Evolutionary conservation across 1,139 yeast genomes (phyloP).

Genomic region (Geotrichum citri-aurantii): DNA sequence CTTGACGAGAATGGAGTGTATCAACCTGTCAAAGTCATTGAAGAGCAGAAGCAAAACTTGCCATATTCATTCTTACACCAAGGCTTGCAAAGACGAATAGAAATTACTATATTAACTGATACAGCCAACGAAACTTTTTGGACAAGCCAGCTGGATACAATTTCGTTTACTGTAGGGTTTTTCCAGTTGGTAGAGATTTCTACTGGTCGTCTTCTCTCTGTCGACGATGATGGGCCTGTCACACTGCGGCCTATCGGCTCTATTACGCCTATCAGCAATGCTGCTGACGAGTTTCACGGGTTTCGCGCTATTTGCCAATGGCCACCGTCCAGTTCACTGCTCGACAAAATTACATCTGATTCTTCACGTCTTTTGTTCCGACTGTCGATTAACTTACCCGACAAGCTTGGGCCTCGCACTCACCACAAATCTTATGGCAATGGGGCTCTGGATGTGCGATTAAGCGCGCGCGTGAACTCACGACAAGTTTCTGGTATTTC

Average conservation of each 20-base stretch:
- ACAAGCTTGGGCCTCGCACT: not conserved
- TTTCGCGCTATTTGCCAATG: constrained; percentile 22
- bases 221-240: constrained; percentile 10
- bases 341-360: constrained; percentile 21
- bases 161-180: constrained; percentile 18
- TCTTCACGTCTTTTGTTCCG: constrained; percentile 7
- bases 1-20: constrained; percentile 28
- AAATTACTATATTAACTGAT: constrained; percentile 16
- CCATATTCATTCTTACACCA: constrained; percentile 25
- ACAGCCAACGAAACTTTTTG: constrained; percentile 18
- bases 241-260: constrained; percentile 4
- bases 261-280: not conserved
- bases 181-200: constrained; percentile 23
- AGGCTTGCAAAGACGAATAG: constrained; percentile 31
- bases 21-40: constrained; percentile 23
- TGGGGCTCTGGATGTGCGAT: not conserved
- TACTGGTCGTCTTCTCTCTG: constrained; percentile 13
- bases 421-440: not conserved
- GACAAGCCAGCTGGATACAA: constrained; percentile 18
- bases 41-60: constrained; percentile 18
- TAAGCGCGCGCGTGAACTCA: not conserved
- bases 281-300: constrained; percentile 25
- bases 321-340: constrained; percentile 20
- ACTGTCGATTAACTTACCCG: not conserved
- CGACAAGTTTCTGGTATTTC: constrained; percentile 16